Evolutionary conservation across 2,329 filamentous ascomycete species (phyloP), one percentile per base, ranked within the genome.

Genomic region (Apiospora kogelbergensis): DNA sequence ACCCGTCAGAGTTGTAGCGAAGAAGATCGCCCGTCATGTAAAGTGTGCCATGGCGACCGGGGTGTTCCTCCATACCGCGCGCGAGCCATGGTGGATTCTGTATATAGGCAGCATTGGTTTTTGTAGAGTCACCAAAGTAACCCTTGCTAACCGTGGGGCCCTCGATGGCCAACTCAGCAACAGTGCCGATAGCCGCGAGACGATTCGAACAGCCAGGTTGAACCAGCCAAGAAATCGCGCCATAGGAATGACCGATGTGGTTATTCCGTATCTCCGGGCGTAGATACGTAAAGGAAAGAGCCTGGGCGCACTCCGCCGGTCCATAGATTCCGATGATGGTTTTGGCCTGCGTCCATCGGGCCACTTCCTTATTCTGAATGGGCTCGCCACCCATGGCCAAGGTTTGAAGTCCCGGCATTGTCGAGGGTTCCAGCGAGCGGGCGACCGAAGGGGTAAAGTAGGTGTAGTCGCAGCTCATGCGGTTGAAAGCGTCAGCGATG

Each of bases 121-220:
- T 69, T 22, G 44, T 22, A 2, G 44, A 11, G 41, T 69, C 60
- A 13, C 22, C 37, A 15, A 71, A 44, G 67, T 71, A 71, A 7
- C 70, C 70, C 26, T 66, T 26, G 17, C 48, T 41, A 20, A 70
- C 69, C 22, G 67, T 45, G 6, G 69, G 69, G 26, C 69, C 69
- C 41, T 68, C 67, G 7, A 70, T 45, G 46, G 26, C 64, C 10
- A 70, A 67, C 41, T 70, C 69, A 10, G 65, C 69, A 11, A 63
- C 40, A 22, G 42, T 33, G 11, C 69, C 67, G 17, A 68, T 48
- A 33, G 64, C 64, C 6, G 53, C 53, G 37, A 70, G 65, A 26
- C 24, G 37, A 30, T 60, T 17, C 24, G 40, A 40, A n/a, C 30
- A 37, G 45, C 48, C 63, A 11, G 63, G 63, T 41, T 65, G 63